A percentile compares a stretch with the other conserved stretches of the same genome.
Evolutionary conservation across 1,284 basidiomycete genomes (phyloP).

Genomic region (Ganoderma multipileum): DNA sequence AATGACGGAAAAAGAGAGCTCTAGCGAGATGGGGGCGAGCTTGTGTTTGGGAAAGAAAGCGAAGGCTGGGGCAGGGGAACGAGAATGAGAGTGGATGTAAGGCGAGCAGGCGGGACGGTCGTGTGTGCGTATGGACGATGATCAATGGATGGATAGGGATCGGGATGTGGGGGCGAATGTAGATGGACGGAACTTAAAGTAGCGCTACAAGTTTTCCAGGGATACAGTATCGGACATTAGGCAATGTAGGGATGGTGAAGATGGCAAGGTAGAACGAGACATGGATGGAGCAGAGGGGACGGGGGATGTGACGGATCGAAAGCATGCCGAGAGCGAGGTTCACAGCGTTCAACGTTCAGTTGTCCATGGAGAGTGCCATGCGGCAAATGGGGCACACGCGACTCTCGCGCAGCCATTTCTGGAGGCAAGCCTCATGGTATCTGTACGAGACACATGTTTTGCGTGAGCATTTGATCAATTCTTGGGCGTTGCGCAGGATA

Average conservation of each 20-base stretch:
- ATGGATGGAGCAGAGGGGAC: no score
- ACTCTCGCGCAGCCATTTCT: slow-evolving; percentile 57
- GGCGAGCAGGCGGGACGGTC: not conserved
- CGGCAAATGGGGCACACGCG: slow-evolving; percentile 62
- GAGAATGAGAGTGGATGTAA: no score
- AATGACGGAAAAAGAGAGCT: not conserved
- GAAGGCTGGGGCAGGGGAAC: not conserved
- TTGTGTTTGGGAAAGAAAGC: not conserved
- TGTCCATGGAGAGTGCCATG: slow-evolving; percentile 28
- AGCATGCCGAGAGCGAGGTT: not conserved
- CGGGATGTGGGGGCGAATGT: not conserved
- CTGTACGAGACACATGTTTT: slow-evolving; percentile 33
- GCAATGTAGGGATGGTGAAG: not conserved
- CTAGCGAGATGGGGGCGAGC: not conserved
- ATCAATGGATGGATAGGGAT: not conserved
- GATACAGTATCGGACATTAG: slow-evolving; percentile 6
- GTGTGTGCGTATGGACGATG: not conserved
- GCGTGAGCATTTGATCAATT: slow-evolving; percentile 4
- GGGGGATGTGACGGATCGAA: not conserved
- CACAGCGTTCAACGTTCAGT: slow-evolving; percentile 18
- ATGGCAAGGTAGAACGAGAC: not conserved
- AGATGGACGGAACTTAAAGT: slow-evolving; percentile 1
- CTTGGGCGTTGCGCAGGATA: not conserved
- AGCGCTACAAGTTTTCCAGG: slow-evolving; percentile 18
- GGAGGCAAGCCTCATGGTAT: slow-evolving; percentile 65